These are phyloP conservation scores for Hyphodiscus sp. DNA, from an alignment of 2,329 filamentous ascomycete species.

Conservation along the genomic window DNA sequence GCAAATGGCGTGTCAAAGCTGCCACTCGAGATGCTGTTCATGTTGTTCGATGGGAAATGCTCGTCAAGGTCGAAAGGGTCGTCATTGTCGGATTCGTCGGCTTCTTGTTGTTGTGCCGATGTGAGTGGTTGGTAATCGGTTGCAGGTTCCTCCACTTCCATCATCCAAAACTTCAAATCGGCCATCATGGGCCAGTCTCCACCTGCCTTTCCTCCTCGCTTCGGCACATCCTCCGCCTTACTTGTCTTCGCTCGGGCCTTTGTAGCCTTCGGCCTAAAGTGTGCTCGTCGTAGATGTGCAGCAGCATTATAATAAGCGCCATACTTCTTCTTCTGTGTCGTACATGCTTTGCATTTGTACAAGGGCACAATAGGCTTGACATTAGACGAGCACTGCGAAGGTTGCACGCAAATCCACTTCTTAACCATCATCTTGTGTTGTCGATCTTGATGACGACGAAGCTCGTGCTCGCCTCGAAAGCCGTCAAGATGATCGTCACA, in stretches of 20 bases:
- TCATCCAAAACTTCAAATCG: conserved; percentile 55
- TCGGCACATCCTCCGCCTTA: conserved; percentile 35
- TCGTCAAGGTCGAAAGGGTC: conserved; percentile 29
- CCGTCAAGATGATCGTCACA: conserved; percentile 80
- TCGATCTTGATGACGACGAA: conserved; percentile 60
- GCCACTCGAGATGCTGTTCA: conserved; percentile 22
- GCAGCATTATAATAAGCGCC: conserved; percentile 93
- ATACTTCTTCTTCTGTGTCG: conserved; percentile 75
- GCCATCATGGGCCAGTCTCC: conserved; percentile 50
- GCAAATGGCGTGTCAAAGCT: conserved; percentile 10
- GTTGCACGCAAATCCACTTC: conserved; percentile 54
- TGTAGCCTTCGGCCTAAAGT: conserved; percentile 64
- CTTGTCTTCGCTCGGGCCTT: conserved; percentile 36
- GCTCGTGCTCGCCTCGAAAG: conserved; percentile 85
- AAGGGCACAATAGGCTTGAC: conserved; percentile 58
- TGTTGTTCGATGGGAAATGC: conserved; percentile 7
- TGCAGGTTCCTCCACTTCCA: conserved; percentile 38
- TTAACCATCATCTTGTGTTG: conserved; percentile 55
- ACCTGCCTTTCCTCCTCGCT: conserved; percentile 48
- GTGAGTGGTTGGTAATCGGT: conserved; percentile 23
- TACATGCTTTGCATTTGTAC: conserved; percentile 61
- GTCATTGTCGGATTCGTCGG: conserved; percentile 33
- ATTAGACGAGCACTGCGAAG: conserved; percentile 37
- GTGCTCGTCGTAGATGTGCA: conserved; percentile 78
- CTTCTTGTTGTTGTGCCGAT: conserved; percentile 30